Evolutionary conservation across 2,329 filamentous ascomycete species (phyloP).

Genomic region (Colletotrichum incanum): DNA sequence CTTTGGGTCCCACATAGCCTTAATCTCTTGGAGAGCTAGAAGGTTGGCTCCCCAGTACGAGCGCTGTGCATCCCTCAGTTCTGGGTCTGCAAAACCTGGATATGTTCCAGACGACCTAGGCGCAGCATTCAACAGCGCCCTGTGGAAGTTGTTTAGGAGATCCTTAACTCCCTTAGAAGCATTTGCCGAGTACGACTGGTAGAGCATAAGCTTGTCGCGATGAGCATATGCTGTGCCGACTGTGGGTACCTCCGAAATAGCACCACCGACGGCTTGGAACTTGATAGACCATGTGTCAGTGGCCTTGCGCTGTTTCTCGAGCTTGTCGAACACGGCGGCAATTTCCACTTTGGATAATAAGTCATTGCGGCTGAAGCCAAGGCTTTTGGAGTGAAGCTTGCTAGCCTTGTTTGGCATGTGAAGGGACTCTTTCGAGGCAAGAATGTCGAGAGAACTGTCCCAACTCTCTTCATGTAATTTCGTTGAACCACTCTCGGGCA

Average conservation of each 20-base stretch:
- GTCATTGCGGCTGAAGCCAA: conserved; percentile 61
- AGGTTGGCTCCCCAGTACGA: conserved; percentile 71
- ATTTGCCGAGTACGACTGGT: conserved; percentile 67
- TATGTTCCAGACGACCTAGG: conserved; percentile 62
- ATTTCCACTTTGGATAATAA: conserved; percentile 59
- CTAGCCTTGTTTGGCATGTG: conserved; percentile 58
- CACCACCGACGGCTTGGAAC: conserved; percentile 69
- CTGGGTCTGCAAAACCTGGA: conserved; percentile 74
- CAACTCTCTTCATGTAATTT: conserved; percentile 65
- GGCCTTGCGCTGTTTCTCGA: conserved; percentile 61
- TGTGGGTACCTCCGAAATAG: conserved; percentile 64
- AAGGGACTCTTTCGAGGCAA: conserved; percentile 59
- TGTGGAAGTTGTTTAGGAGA: conserved; percentile 4
- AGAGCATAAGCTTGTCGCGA: conserved; percentile 70
- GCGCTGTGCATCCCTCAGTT: conserved; percentile 58
- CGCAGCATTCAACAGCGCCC: background rate
- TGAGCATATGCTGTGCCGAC: conserved; percentile 70
- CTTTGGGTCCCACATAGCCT: conserved; percentile 65
- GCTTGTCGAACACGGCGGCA: conserved; percentile 62
- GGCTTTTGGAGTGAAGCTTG: conserved; percentile 66
- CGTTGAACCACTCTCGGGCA: conserved; percentile 58
- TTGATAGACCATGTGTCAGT: conserved; percentile 69
- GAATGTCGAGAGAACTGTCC: conserved; percentile 65
- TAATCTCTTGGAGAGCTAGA: conserved; percentile 61
- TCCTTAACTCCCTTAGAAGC: conserved; percentile 52